Evolutionary conservation across 2,329 filamentous ascomycete species (phyloP), one percentile per base, ranked within the genome.

Genomic region (Ceratocystis destructans): DNA sequence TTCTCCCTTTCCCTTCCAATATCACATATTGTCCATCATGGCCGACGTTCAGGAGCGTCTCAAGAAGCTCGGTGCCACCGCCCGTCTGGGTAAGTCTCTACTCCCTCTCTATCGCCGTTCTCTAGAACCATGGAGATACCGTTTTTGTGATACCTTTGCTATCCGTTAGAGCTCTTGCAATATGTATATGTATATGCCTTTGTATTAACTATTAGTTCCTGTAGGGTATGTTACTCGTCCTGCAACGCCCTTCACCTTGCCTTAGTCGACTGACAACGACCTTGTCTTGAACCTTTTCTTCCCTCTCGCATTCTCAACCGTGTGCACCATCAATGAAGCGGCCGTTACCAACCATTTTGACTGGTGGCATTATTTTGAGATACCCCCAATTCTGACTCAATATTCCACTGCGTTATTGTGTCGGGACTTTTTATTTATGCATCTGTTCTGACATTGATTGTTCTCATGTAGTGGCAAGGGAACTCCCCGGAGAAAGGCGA

Each of bases 401-500:
- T 37, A 15, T 17, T 12, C 55, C 8, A 59, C 20, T 22, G 25
- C 8, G 28, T 37, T 37, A 10, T 59, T 15, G 55, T 31, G 33
- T 33, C 33, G 28, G 31, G 33, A 69, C 45, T 66, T 70, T 53
- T 67, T 69, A 64, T 70, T 41, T 61, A 5, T 53, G 44, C 12
- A 37, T n/a, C 10, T 22, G 20, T 57, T 68, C 67, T 68, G 64
- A 66, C 64, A 33, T 48, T 65, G 20, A 20, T 48, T 59, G 48
- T 61, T 61, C 45, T 53, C 66, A 62, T 67, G 70, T 70, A 81
- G 93, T 82, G 94, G 94, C 82, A 99, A 99, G 85, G 94, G 94
- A 74, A 96, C 94, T 73, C 94, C 94, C 76, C 86, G 94, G 82
- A 86, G 94, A 83, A 95, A 96, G 86, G 88, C 94, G 79, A 99